Conservation (phyloP, 495 filamentous ascomycete species). For the Chlorociboria aeruginascens region DNA sequence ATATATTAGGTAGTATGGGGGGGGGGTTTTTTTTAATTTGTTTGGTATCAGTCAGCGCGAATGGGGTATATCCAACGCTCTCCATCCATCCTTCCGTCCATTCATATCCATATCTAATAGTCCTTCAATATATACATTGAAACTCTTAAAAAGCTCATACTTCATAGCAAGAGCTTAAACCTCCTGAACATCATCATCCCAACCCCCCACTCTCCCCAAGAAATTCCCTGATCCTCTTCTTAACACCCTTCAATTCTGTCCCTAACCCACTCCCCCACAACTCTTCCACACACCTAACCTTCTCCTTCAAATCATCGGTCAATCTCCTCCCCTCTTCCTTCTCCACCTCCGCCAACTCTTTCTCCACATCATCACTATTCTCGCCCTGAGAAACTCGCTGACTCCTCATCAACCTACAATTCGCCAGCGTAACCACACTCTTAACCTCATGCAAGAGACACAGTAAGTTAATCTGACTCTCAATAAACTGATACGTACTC, state of each 20-base stretch:
- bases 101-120: neutral
- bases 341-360: constrained; percentile 48
- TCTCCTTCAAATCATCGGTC: constrained; percentile 85
- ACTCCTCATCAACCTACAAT: constrained; percentile 40
- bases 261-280: constrained; percentile 56
- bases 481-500: constrained; percentile 90
- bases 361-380: constrained; percentile 31
- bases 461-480: constrained; percentile 85
- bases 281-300: constrained; percentile 77
- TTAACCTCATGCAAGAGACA: constrained; percentile 90
- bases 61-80: too few species aligned
- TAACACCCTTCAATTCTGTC: constrained; percentile 34
- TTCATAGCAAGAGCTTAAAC: neutral
- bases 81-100: neutral
- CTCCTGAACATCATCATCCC: constrained; percentile 47
- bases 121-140: constrained; percentile 5
- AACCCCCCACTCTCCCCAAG: constrained; percentile 58
- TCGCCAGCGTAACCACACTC: constrained; percentile 57
- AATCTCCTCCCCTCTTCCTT: constrained; percentile 52
- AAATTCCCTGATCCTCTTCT: constrained; percentile 49
- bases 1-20: too few species aligned
- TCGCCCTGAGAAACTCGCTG: constrained; percentile 48
- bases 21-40: too few species aligned
- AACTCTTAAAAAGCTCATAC: neutral
- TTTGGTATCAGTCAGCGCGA: too few species aligned